Evolutionary conservation across 306 rosid genomes (phyloP), one percentile per base, ranked within the genome.

Genomic region (Fagus sylvatica): DNA sequence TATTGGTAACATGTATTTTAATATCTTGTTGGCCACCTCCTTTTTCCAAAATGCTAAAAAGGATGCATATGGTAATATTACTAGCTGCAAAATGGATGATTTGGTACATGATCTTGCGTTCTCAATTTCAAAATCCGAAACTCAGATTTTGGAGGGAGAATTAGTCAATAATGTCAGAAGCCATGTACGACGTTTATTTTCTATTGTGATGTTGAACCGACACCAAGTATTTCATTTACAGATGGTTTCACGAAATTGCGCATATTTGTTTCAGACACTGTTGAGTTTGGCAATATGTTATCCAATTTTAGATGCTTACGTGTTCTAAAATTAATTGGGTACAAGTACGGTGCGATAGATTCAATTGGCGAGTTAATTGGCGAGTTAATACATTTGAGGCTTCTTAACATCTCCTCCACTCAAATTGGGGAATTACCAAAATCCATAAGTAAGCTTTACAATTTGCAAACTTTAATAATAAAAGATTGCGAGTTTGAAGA

Each of bases 31-130:
- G 41, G 46, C 73, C 1, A 75, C 28, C 17, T 67, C 70, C 33
- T 48, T 80, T 34, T 67, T 74, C 37, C 76, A 80, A 75, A 72
- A 80, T 48, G 76, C 69, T 0, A 2, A 0, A 13, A 49, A 4
- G 17, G 73, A 75, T 17, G 55, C 0, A 0, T 0, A 22, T 22
- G 72, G 22, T 3, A 16, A 11, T 0, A 40, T n/a, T 10, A 12
- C 2, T 5, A 8, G 4, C 8, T 75, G 51, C 13, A 69, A 80
- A 64, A 80, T 80, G 84, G 76, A 74, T 3, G 80, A 80, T 75
- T 54, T 49, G 7, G 48, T 80, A 4, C 79, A 80, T 37, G 83
- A 56, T 22, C 74, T 80, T 36, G 83, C 83, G 3, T 55, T 16
- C 46, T 73, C 49, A 42, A 60, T 62, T 37, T 28, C 68, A 9